phyloP scores from a whole-genome alignment of 768 basidiomycete species.

The Guyanaporus albipodus region DNA sequence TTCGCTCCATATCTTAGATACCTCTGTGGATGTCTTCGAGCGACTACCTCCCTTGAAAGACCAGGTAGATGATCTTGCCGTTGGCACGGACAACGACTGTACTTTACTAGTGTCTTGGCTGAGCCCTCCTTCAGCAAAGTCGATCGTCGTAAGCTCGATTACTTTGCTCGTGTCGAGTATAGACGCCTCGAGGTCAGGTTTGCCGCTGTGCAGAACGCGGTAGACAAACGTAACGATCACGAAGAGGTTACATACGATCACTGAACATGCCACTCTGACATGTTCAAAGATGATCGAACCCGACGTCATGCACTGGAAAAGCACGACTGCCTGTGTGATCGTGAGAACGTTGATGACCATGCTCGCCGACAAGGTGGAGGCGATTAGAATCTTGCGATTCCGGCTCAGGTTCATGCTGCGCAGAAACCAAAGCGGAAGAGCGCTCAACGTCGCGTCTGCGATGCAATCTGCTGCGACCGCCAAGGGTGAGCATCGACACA shows the following conservation, averaged over 20 bases:
- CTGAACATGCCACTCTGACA: conserved; percentile 17
- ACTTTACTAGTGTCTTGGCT: conserved; percentile 4
- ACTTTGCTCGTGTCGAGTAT: neutral
- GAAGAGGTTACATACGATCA: conserved; percentile 24
- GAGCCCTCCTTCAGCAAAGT: neutral
- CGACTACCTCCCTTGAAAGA: conserved; percentile 3
- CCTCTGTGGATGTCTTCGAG: neutral
- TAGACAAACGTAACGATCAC: conserved; percentile 22
- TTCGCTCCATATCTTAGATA: neutral
- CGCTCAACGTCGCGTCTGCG: conserved; percentile 19
- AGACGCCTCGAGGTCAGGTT: neutral
- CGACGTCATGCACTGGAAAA: conserved; percentile 2
- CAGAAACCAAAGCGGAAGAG: conserved; percentile 19
- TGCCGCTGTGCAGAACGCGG: conserved; percentile 5
- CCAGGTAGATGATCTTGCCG: conserved; percentile 6
- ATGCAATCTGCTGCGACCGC: conserved; percentile 17
- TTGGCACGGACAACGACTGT: neutral
- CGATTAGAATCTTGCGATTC: conserved; percentile 17
- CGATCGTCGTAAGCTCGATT: conserved; percentile 14
- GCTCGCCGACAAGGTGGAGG: conserved; percentile 20
- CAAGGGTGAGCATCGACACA: neutral
- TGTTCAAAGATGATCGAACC: conserved; percentile 21
- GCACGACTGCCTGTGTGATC: conserved; percentile 8
- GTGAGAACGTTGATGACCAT: conserved; percentile 21
- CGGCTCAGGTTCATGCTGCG: conserved; percentile 11